Evolutionary conservation across 2,329 filamentous ascomycete genomes (phyloP), one percentile per base, ranked within the genome.

Genomic region (Penicillium sp.): DNA sequence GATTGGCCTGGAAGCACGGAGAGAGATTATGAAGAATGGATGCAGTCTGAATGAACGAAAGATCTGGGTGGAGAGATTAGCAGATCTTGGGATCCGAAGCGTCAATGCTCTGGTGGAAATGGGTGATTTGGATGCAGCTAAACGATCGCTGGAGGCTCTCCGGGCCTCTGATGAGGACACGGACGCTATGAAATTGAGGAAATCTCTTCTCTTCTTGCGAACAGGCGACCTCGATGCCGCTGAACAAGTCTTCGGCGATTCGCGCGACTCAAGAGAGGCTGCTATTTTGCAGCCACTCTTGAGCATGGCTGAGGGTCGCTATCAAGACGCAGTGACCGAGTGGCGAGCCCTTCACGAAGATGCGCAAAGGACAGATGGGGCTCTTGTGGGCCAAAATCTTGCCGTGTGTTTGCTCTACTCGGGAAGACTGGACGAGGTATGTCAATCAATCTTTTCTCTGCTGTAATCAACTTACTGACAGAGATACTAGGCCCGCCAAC

Each of bases 341-440:
- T 96, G 92, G 89, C 78, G 77, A 19, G 66, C 69, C 0, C 74
- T 90, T 19, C 75, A 81, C 53, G 78, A 80, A 22, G 79, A 78
- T 3, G 76, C 85, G 45, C 73, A 73, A 6, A 76, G 68, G 28
- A 70, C 80, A 0, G 74, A 79, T 28, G 85, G 90, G 60, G 88
- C 91, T 67, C 89, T 96, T 83, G 81, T 92, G 6, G 83, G 84
- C 3, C 91, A 96, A 59, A 98, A 98, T 71, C 80, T 90, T 49
- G 93, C 92, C 0, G 91, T 97, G 2, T 93, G 89, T 66, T 79
- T 95, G 55, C 80, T 98, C 0, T 98, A 98, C 73, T 86, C 88
- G 0, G 93, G 93, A 4, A 83, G 83, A 58, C 87, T 97, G 75
- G 82, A 86, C 58, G 86, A 92, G 81, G 89, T 90, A 77, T 64